A percentile compares a stretch with the other conserved stretches of the same genome.
These are phyloP conservation scores for Penicillium lividum DNA, from an alignment of 495 filamentous ascomycete species.

Conservation along the genomic window DNA sequence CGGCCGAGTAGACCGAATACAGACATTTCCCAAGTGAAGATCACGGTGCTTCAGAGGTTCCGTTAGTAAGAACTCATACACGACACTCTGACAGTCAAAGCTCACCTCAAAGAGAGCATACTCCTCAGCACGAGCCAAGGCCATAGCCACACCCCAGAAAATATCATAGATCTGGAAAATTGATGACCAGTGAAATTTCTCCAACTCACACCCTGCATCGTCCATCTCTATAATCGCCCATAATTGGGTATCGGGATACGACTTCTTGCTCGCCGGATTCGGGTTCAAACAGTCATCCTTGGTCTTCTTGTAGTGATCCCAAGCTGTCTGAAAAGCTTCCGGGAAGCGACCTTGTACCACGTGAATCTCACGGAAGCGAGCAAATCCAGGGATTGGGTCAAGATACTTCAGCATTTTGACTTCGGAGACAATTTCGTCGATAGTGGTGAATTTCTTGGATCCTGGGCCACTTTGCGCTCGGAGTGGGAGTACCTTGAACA, in stretches of 20 bases:
- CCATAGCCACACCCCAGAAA: conserved; percentile 76
- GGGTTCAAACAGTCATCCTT: conserved; percentile 63
- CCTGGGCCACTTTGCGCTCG: conserved; percentile 45
- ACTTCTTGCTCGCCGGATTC: conserved; percentile 59
- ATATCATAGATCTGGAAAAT: conserved; percentile 77
- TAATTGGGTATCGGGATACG: conserved; percentile 65
- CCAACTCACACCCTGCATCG: conserved; percentile 78
- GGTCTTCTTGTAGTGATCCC: conserved; percentile 60
- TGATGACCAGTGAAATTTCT: conserved; percentile 56
- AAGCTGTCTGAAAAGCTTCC: conserved; percentile 62
- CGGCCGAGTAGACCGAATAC: conserved; percentile 55
- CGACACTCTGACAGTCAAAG: background rate
- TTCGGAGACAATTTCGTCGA: conserved; percentile 63
- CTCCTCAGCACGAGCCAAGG: conserved; percentile 74
- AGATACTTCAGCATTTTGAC: conserved; percentile 74
- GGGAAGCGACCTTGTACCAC: conserved; percentile 71
- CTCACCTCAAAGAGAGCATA: conserved; percentile 71
- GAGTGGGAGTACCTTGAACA: conserved; percentile 55
- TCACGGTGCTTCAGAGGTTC: conserved; percentile 65
- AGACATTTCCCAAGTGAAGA: conserved; percentile 86
- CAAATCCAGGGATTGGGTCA: conserved; percentile 81
- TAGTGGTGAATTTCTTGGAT: conserved; percentile 48
- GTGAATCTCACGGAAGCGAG: conserved; percentile 79
- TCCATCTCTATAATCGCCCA: conserved; percentile 87
- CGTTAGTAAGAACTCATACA: background rate